Conservation (phyloP, 164 flowering plant genomes). For the Umbilicus rupestris region DNA sequence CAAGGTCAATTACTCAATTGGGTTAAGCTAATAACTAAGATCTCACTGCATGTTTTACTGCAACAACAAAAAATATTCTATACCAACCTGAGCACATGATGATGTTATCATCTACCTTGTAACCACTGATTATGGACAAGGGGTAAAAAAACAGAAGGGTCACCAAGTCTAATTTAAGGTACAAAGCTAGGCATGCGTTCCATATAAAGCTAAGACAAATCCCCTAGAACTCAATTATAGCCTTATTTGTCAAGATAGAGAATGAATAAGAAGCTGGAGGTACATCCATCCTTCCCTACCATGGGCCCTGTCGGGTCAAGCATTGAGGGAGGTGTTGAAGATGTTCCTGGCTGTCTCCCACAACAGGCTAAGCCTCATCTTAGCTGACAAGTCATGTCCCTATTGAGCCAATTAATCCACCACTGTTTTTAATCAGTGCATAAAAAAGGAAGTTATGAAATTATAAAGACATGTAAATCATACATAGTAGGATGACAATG, state of each 20-base stretch:
- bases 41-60: not conserved
- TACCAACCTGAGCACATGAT: not conserved
- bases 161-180: no score
- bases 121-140: not conserved
- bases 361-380: not conserved
- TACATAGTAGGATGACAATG: no score
- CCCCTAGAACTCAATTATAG: no score
- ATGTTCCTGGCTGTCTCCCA: constrained; percentile 1
- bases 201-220: no score
- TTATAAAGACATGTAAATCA: no score
- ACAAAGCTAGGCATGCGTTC: no score
- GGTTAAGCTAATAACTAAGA: not conserved
- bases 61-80: not conserved
- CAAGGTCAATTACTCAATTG: not conserved
- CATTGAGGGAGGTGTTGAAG: not conserved
- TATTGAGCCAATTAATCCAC: not conserved
- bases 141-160: no score
- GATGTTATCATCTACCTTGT: not conserved
- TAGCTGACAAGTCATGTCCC: not conserved
- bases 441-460: not conserved
- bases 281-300: not conserved
- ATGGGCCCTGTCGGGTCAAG: not conserved
- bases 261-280: not conserved
- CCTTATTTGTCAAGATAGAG: not conserved
- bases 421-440: not conserved